phyloP scores from a whole-genome alignment of 2,329 filamentous ascomycete genomes.

The Neonectria faginata region DNA sequence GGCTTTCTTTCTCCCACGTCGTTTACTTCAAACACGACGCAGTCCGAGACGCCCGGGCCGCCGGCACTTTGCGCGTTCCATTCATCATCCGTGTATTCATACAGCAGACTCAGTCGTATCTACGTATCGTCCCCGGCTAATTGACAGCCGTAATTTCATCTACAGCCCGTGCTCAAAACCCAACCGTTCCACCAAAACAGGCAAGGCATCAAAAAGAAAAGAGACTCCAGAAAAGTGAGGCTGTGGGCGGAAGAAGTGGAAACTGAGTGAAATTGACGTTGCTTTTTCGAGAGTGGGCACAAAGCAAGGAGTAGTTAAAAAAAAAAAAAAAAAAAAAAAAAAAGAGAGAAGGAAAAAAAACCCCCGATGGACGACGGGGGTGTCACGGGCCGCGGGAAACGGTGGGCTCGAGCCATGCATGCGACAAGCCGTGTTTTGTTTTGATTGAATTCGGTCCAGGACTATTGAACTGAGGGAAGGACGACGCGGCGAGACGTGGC shows the following conservation, averaged over 20 bases:
- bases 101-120: not conserved
- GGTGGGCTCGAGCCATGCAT: not conserved
- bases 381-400: constrained; percentile 4
- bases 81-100: not conserved
- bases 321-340: not conserved
- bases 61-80: not conserved
- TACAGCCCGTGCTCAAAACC: not conserved
- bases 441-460: not conserved
- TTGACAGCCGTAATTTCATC: not conserved
- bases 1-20: not conserved
- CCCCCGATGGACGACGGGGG: not conserved
- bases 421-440: not conserved
- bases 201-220: not conserved
- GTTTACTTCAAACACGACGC: not conserved
- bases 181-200: not conserved
- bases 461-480: not conserved
- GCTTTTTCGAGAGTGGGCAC: constrained; percentile 5
- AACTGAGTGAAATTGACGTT: not conserved
- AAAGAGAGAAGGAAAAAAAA: no score
- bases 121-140: no score
- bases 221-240: not conserved
- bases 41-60: not conserved
- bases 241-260: not conserved
- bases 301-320: not conserved
- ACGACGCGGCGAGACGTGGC: constrained; percentile 3